Base-by-base conservation (phyloP, 495 filamentous ascomycete genomes). In the Pseudevernia furfuracea region DNA sequence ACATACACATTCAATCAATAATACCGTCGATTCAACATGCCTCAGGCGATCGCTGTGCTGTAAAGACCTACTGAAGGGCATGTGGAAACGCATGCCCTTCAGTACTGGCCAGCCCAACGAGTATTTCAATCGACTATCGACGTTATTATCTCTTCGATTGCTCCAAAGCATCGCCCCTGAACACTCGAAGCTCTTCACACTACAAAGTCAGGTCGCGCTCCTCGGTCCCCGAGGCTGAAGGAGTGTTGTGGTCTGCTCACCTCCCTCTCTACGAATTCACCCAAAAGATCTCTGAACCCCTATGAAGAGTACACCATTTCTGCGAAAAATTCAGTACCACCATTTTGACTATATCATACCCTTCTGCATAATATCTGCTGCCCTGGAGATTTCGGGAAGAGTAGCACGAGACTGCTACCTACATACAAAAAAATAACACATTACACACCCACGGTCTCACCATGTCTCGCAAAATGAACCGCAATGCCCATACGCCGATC, bases 21-120 rank as follows among this genome's bases (percentile, higher is more conserved):
- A 85, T 87, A 89, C 88, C 85, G 90, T 95, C 89, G 85, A 90
- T 81, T 80, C 84, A 84, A 81, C 79, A 87, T 86, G 86, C 88
- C 87, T 78, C 83, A 89, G 88, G 88, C 88, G 79, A 83, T 90
- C 89, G 89, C 85, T 91, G 89, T 88, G 89, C 90, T 95, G 88
- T 95, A 89, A 91, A 89, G 78, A 80, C 83, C 84, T 87, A 85
- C 90, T 92, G 87, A 85, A 86, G 87, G 81, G 81, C 78, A 72
- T 81, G 80, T 75, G 71, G 78, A 79, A 30, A 59, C 80, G 83
- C 81, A 83, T 72, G 84, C 84, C 87, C 86, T 87, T 84, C 89
- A 92, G 90, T 85, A 82, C 81, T 77, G 77, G 62, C 72, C 82
- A 84, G 82, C 82, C 88, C 89, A 85, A 80, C 89, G 89, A 89